Base-by-base conservation (phyloP, 2,329 filamentous ascomycete species). In the Phialophora tarda region DNA sequence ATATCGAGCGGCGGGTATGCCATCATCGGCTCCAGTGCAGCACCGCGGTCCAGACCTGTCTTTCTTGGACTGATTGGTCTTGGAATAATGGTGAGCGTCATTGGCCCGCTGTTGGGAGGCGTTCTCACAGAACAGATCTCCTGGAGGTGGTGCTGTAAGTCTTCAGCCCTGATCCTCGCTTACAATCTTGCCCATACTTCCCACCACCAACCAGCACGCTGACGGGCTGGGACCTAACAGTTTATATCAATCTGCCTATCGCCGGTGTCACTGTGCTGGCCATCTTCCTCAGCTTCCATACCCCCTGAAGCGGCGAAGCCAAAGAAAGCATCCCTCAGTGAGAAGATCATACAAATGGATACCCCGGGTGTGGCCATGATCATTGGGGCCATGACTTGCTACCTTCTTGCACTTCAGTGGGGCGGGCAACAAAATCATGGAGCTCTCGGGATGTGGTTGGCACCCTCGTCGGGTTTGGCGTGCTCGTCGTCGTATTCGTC, bases 1-100 rank as follows among this genome's bases (percentile, higher is more conserved):
- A 12, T 77, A 23, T 62, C 71, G 7, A 63, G 68, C 14, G 78
- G 78, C 11, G 69, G 38, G 11, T 79, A 83, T 47, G 74, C 82
- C 21, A 84, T 85, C 65, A 75, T 85, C 17, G 77, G 80, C 5
- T 77, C 77, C 62, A 78, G 77, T 8, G 80, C 83, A 0, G 79
- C 82, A 10, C 76, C 84, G 11, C 72, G 73, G 23, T 77, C 80
- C 66, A 78, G 83, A 58, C 32, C 32, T 7, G 71, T 65, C n/a
- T 73, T 76, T 26, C 75, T 73, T 8, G 69, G 69, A 14, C 67
- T 73, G 3, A 54, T 74, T 11, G 75, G 75, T 58, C 74, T 32
- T 74, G 74, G 71, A 14, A 26, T 73, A 12, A 67, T 69, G 10
- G 69, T 56, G 8, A 79, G 77, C 4, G 78, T 79, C 4, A 59